Percentiles rank a stretch among this genome's conserved stretches.
Evolutionary conservation across 164 flowering plant genomes (phyloP).

Genomic region (Nymphaea thermarum): DNA sequence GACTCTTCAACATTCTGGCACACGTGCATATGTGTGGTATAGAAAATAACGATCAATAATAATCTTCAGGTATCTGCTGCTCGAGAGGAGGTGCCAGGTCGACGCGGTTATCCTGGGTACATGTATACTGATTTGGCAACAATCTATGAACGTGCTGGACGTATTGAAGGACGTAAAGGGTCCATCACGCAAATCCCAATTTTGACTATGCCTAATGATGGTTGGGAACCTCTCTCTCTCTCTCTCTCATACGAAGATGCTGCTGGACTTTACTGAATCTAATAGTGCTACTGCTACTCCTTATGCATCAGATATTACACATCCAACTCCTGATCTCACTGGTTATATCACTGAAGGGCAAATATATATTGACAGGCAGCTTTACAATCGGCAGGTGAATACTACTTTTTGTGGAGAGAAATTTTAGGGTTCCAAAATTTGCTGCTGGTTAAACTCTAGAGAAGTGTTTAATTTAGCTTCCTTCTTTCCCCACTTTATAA

Average conservation of each 20-base stretch:
- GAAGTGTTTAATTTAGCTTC: not conserved
- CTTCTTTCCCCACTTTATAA: not conserved
- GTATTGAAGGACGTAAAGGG: slow-evolving; percentile 94
- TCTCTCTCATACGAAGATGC: not conserved
- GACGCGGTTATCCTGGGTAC: slow-evolving; percentile 99
- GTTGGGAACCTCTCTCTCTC: slow-evolving; percentile 19
- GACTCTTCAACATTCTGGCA: not conserved
- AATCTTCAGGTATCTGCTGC: slow-evolving; percentile 97
- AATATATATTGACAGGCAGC: slow-evolving; percentile 92
- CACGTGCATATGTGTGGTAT: not conserved
- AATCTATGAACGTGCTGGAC: slow-evolving; percentile 97
- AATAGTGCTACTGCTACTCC: slow-evolving; percentile 1
- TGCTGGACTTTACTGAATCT: not conserved
- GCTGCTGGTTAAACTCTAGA: not conserved
- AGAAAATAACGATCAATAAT: not conserved
- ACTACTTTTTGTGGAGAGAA: too few relatives aligned
- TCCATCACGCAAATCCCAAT: slow-evolving; percentile 98
- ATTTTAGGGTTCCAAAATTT: not conserved
- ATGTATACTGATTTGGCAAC: slow-evolving; percentile 98
- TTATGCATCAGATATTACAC: slow-evolving; percentile 65
- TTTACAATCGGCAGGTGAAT: slow-evolving; percentile 79
- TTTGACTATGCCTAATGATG: slow-evolving; percentile 96
- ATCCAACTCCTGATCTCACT: slow-evolving; percentile 98
- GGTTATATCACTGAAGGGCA: slow-evolving; percentile 99
- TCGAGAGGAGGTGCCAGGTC: slow-evolving; percentile 97